Base-by-base conservation (phyloP, 176 grass and related monocot genomes). In the Carex myosuroides region DNA sequence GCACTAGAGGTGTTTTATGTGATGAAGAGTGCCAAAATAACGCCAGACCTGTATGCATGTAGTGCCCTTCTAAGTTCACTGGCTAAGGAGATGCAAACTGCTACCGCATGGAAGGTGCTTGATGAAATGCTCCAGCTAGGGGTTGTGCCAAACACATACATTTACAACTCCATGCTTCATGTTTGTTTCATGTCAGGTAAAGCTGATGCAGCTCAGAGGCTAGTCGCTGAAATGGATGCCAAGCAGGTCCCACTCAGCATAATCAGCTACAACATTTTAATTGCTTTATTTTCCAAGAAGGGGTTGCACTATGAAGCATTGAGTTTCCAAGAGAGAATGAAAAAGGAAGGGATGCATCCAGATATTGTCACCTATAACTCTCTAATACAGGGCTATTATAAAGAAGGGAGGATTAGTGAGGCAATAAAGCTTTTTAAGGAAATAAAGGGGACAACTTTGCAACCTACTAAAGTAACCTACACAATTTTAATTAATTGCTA, bases 151-250 rank as follows among this genome's bases (percentile, higher is more conserved):
- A 98, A 87, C 88, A 80, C 91, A 16, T 89, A 93, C 79, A 91
- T 98, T 12, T 94, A 85, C 67, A 98, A 94, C 85, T 87, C 93
- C 50, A 94, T 98, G 92, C 86, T 98, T 48, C 90, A 94, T 88
- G 95, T 94, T 10, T 94, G 90, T 81, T 68, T 91, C 37, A 98
- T 88, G 86, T 87, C 95, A 3, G 90, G 95, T 29, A 86, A 97
- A 73, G 37, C 81, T 8, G 41, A 76, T 1, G 80, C 64, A 12
- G 90, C 95, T 0, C 85, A 84, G 83, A 64, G 78, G 46, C 81
- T 97, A 37, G 16, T 97, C 26, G 56, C 64, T 13, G 82, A 88
- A 84, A 97, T 97, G 90, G 91, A 97, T 35, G 44, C 48, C 0
- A 87, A 74, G 3, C 89, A 57, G 16, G 72, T 92, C 16, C 85